phyloP scores from a whole-genome alignment of 768 basidiomycete species.

The Suillus weaverae region DNA sequence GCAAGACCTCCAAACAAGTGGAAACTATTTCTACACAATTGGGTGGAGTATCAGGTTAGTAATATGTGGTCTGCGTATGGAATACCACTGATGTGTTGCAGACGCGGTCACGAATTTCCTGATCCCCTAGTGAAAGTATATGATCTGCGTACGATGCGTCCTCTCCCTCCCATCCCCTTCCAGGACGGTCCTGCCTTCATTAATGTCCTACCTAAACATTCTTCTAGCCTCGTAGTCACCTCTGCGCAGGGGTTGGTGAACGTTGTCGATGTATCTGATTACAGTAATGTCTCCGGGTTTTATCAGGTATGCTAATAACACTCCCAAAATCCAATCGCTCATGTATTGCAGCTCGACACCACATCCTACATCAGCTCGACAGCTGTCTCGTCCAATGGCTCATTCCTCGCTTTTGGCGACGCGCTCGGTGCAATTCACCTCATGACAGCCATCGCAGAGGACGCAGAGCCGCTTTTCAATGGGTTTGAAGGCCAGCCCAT shows the following conservation, averaged over 20 bases:
- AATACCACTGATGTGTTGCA: slow-evolving; percentile 30
- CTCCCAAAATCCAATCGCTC: not conserved
- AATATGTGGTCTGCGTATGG: not conserved
- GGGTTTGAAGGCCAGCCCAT: slow-evolving; percentile 85
- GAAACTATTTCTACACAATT: slow-evolving; percentile 82
- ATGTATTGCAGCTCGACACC: slow-evolving; percentile 55
- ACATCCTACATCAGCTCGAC: slow-evolving; percentile 75
- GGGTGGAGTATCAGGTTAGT: slow-evolving; percentile 81
- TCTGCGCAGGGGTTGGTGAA: slow-evolving; percentile 85
- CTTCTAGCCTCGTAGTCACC: slow-evolving; percentile 70
- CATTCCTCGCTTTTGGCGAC: slow-evolving; percentile 93
- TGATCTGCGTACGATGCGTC: slow-evolving; percentile 80
- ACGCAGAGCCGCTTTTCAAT: slow-evolving; percentile 68
- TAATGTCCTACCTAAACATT: slow-evolving; percentile 72
- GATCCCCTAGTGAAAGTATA: slow-evolving; percentile 94
- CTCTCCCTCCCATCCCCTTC: slow-evolving; percentile 85
- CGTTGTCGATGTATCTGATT: slow-evolving; percentile 77
- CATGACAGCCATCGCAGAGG: slow-evolving; percentile 68
- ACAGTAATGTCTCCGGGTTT: slow-evolving; percentile 67
- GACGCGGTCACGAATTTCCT: slow-evolving; percentile 83
- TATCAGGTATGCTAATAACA: slow-evolving; percentile 59
- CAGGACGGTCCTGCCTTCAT: slow-evolving; percentile 86
- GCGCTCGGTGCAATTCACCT: slow-evolving; percentile 83
- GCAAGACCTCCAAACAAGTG: slow-evolving; percentile 76
- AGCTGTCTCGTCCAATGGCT: slow-evolving; percentile 81